Evolutionary conservation across 169 alveolate species (phyloP).

Genomic region (Toxoplasma gondii): DNA sequence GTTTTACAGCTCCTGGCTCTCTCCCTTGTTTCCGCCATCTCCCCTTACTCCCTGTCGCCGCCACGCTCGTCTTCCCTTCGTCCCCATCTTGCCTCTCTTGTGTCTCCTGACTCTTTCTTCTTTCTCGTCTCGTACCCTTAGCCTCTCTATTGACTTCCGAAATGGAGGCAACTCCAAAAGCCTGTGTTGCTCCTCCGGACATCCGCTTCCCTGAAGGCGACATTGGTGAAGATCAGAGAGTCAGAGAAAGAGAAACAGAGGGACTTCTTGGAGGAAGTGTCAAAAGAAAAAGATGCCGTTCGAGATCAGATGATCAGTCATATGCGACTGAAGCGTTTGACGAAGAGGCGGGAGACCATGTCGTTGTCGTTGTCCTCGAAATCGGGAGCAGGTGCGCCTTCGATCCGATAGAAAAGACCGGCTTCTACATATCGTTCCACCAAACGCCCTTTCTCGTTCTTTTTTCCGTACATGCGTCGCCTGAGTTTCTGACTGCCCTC

Average conservation of each 20-base stretch:
- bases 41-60: too few relatives aligned
- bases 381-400: neutral
- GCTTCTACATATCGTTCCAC: too few relatives aligned
- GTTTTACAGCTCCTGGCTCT: too few relatives aligned
- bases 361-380: neutral
- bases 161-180: neutral
- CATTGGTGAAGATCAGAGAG: too few relatives aligned
- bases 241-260: neutral
- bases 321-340: too few relatives aligned
- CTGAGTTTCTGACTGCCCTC: neutral
- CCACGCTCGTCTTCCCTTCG: neutral
- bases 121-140: neutral
- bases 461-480: neutral
- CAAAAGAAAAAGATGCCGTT: too few relatives aligned
- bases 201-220: neutral
- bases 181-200: neutral
- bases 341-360: neutral
- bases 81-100: neutral
- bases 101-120: neutral
- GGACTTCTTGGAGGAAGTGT: neutral
- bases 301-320: too few relatives aligned
- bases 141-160: neutral
- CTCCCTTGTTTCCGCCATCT: too few relatives aligned
- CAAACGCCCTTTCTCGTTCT: neutral
- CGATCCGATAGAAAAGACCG: neutral